Base-by-base conservation (phyloP, 164 flowering plant species). In the Magnolia kwangsiensis region DNA sequence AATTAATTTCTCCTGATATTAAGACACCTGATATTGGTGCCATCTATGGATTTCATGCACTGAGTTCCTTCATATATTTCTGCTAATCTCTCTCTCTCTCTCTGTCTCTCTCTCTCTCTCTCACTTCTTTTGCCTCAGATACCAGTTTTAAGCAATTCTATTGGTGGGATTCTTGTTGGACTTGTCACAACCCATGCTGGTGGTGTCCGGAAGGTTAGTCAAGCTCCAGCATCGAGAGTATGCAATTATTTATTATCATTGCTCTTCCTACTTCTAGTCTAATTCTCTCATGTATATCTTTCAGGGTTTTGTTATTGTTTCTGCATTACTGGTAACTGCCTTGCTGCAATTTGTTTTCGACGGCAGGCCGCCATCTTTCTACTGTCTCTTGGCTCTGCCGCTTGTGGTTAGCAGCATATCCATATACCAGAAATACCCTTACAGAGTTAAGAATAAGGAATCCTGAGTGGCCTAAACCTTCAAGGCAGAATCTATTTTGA, bases 241-340 rank as follows among this genome's bases (percentile, higher is more conserved):
- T 37, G 45, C 45, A 31, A 23, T 72, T 3, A 51, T 21, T 5
- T 10, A 19, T 24, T 65, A 27, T 14, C 21, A 8, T 72, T 72
- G 6, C 18, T 50, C 16, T 55, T 14, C 23, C 20, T 72, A n/a
- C 63, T 27, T 10, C 55, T 55, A 61, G 4, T 61, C 21, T 68
- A 16, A 69, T 58, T 23, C 37, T 10, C 50, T 37, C 27, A 27
- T 63, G 74, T 63, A 74, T 72, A 11, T 68, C 19, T 88, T 88
- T 89, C 92, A 94, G 99, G 99, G 98, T 1, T 96, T 96, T 80
- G 98, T 96, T 78, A 94, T 94, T 82, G 98, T 96, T 74, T 93
- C 97, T 58, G 98, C 98, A 72, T 89, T 94, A 29, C 87, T 94
- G 27, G 98, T 93, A n/a, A 96, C 99, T 2, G 99, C 99, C 49